Evolutionary conservation across 495 filamentous ascomycete species (phyloP).

Genomic region (Saxispiralis lemnorum): DNA sequence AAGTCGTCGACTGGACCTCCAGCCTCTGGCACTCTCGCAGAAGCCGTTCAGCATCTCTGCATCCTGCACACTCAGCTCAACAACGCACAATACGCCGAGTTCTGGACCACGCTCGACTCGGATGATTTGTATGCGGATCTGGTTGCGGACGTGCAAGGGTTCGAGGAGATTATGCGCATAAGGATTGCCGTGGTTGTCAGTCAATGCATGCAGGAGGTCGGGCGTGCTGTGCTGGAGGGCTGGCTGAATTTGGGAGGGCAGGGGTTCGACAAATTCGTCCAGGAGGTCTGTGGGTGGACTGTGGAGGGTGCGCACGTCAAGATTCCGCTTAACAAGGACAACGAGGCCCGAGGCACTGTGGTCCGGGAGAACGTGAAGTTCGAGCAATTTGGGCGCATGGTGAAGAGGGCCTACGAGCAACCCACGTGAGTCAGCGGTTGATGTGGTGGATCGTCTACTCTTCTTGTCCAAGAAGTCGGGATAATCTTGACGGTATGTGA

Average conservation of each 20-base stretch:
- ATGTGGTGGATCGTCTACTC: no score
- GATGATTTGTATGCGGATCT: conserved; percentile 95
- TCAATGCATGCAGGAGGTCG: conserved; percentile 74
- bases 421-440: conserved; percentile 30
- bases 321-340: conserved; percentile 87
- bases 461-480: no score
- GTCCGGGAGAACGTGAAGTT: conserved; percentile 93
- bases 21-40: conserved; percentile 33
- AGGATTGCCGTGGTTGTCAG: conserved; percentile 78
- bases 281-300: conserved; percentile 74
- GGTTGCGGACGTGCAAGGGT: conserved; percentile 80
- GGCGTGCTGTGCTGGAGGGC: conserved; percentile 54
- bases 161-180: conserved; percentile 88
- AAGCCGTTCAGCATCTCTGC: conserved; percentile 80
- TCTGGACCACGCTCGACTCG: conserved; percentile 83
- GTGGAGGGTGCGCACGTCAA: conserved; percentile 46
- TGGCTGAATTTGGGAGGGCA: conserved; percentile 68
- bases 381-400: conserved; percentile 65
- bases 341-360: conserved; percentile 91
- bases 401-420: conserved; percentile 81
- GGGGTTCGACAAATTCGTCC: conserved; percentile 62
- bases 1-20: conserved; percentile 25
- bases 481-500: no score
- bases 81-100: conserved; percentile 66
- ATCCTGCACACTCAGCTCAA: conserved; percentile 69